phyloP scores from a whole-genome alignment of 2,329 filamentous ascomycete genomes.

The Hymenoscyphus occultus region DNA sequence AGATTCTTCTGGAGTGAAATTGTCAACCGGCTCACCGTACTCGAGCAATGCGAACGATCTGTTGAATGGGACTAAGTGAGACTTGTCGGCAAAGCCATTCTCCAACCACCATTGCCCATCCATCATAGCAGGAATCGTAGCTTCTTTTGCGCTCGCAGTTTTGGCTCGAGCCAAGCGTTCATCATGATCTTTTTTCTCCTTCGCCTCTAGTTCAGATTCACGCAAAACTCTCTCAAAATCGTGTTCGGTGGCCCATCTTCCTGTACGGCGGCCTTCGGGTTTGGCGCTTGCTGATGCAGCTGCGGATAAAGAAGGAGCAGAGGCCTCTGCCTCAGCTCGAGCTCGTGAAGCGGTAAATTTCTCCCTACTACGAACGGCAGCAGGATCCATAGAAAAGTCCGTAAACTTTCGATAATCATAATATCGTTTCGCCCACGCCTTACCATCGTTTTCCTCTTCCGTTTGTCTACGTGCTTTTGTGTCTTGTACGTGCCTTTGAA shows the following conservation, averaged over 20 bases:
- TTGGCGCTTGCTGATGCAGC: constrained; percentile 50
- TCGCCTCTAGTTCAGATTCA: constrained; percentile 68
- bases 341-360: constrained; percentile 30
- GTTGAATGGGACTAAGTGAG: constrained; percentile 62
- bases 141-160: constrained; percentile 74
- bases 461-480: constrained; percentile 17
- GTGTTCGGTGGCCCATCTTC: constrained; percentile 66
- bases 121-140: constrained; percentile 68
- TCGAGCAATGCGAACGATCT: constrained; percentile 68
- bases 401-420: constrained; percentile 31
- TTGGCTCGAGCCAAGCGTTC: constrained; percentile 62
- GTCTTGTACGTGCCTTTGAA: constrained; percentile 22
- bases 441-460: constrained; percentile 30
- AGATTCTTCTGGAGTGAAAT: constrained; percentile 70
- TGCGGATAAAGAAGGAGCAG: constrained; percentile 24
- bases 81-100: constrained; percentile 61
- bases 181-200: constrained; percentile 67
- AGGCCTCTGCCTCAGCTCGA: constrained; percentile 30
- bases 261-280: constrained; percentile 51
- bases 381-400: constrained; percentile 31
- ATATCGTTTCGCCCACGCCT: constrained; percentile 31
- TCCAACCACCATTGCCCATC: constrained; percentile 57
- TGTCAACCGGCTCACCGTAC: constrained; percentile 68
- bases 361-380: constrained; percentile 32
- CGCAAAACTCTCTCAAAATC: constrained; percentile 70